Conservation (phyloP, 371 early-diverging fungal species). For the Parasitella parasitica region DNA sequence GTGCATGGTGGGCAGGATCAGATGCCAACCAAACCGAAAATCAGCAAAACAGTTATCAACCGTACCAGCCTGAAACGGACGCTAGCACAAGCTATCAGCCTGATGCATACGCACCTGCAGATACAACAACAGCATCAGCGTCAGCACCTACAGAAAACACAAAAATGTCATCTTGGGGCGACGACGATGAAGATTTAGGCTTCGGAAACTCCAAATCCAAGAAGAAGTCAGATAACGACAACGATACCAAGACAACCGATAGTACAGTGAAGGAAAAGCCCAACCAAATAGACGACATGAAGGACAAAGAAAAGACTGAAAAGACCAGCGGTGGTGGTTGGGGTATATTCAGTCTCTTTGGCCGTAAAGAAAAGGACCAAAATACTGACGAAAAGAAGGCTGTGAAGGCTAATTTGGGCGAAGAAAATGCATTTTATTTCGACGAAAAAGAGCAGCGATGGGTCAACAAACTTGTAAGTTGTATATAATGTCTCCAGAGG, state of each 20-base stretch:
- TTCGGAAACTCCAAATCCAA: conserved; percentile 50
- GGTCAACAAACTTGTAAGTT: conserved; percentile 54
- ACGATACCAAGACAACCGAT: neutral
- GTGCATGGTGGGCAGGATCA: conserved; percentile 13
- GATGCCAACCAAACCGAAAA: neutral
- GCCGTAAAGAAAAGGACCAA: conserved; percentile 40
- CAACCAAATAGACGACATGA: conserved; percentile 18
- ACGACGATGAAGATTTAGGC: conserved; percentile 56
- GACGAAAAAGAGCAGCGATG: conserved; percentile 64
- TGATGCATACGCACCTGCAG: conserved; percentile 14
- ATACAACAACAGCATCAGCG: neutral
- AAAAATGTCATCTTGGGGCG: conserved; percentile 20
- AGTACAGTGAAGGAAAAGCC: conserved; percentile 11
- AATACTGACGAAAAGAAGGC: conserved; percentile 45
- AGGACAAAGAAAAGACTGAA: conserved; percentile 21
- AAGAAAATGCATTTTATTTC: conserved; percentile 66
- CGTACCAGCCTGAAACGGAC: conserved; percentile 12
- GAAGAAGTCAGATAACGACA: neutral
- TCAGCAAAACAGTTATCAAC: neutral
- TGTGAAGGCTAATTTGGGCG: conserved; percentile 68
- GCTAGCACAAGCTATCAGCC: conserved; percentile 17
- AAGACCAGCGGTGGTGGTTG: conserved; percentile 40
- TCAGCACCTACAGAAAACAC: conserved; percentile 2
- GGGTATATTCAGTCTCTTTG: conserved; percentile 53
- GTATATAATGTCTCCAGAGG: neutral